Evolutionary conservation across 441 rosid species (phyloP).

Genomic region (Viola pubescens): DNA sequence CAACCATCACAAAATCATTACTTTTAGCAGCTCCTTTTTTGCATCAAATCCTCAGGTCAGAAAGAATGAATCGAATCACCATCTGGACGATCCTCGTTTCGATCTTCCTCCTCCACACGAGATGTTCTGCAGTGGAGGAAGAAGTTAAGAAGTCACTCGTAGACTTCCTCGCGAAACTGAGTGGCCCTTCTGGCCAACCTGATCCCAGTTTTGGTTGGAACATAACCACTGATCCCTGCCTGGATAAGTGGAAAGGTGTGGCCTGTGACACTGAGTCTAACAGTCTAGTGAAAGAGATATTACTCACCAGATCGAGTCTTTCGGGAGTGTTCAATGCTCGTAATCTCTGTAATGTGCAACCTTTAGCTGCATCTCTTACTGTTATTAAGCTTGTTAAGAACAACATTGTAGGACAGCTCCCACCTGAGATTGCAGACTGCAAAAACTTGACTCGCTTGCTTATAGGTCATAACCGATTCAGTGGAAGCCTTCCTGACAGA

Average conservation of each 20-base stretch:
- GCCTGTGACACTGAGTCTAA: constrained; percentile 17
- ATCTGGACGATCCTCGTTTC: constrained; percentile 24
- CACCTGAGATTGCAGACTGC: constrained; percentile 36
- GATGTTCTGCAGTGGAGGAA: constrained; percentile 25
- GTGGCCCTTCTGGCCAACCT: constrained; percentile 17
- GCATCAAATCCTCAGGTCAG: constrained; percentile 4
- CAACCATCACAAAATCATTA: constrained; percentile 9
- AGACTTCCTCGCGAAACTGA: constrained; percentile 31
- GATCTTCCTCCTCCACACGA: constrained; percentile 17
- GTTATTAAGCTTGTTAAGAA: constrained; percentile 27
- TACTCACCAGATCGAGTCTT: constrained; percentile 26
- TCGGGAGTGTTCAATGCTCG: constrained; percentile 34
- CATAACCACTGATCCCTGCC: constrained; percentile 38
- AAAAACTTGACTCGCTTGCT: constrained; percentile 29
- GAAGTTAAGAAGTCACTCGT: constrained; percentile 25
- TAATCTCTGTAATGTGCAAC: constrained; percentile 30
- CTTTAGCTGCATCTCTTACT: constrained; percentile 29
- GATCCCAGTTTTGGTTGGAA: constrained; percentile 31
- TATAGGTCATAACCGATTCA: constrained; percentile 29
- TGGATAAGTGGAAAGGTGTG: constrained; percentile 25
- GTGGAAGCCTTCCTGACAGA: constrained; percentile 37
- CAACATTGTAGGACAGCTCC: constrained; percentile 29
- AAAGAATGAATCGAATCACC: constrained; percentile 25
- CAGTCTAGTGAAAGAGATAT: constrained; percentile 23
- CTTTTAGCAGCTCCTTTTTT: constrained; percentile 2